Percentiles rank a stretch among this genome's conserved stretches.
phyloP scores from a whole-genome alignment of 228 moss, liverwort and hornwort genomes.

The Sphagnum fallax region DNA sequence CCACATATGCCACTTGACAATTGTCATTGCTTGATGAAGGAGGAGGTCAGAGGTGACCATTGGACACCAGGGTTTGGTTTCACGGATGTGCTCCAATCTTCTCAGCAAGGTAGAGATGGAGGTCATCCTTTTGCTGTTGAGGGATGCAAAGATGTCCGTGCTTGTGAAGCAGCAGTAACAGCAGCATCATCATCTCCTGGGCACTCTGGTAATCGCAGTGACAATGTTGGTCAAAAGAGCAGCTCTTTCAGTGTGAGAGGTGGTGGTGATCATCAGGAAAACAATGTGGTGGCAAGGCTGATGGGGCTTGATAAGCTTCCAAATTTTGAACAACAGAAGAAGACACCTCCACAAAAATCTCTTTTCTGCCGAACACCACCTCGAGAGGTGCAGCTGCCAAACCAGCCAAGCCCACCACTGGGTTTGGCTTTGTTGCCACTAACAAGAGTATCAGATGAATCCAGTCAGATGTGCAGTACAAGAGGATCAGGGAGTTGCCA shows the following conservation, averaged over 20 bases:
- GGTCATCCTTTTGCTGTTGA: constrained; percentile 75
- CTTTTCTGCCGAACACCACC: constrained; percentile 19
- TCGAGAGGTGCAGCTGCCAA: constrained; percentile 33
- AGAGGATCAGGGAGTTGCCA: constrained; percentile 20
- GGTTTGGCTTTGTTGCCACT: constrained; percentile 17
- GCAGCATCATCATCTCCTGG: constrained; percentile 12
- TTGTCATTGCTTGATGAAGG: too few relatives aligned
- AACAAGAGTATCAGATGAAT: not conserved
- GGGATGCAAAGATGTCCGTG: constrained; percentile 38
- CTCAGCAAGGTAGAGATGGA: constrained; percentile 43
- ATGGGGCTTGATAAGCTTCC: constrained; percentile 72
- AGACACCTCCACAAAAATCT: constrained; percentile 4
- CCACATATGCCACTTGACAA: too few relatives aligned
- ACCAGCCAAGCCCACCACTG: constrained; percentile 34
- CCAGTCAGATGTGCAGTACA: not conserved
- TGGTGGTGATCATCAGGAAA: constrained; percentile 28
- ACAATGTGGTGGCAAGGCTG: constrained; percentile 63
- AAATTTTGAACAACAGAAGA: constrained; percentile 14
- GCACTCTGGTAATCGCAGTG: constrained; percentile 36
- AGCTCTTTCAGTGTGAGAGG: constrained; percentile 6
- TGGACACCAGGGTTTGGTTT: too few relatives aligned
- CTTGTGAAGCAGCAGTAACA: constrained; percentile 14
- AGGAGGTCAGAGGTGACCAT: too few relatives aligned
- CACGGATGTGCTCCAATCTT: constrained; percentile 19
- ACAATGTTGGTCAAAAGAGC: constrained; percentile 2